Conservation (phyloP, 208 protist species). For the Phytomonas francai region DNA sequence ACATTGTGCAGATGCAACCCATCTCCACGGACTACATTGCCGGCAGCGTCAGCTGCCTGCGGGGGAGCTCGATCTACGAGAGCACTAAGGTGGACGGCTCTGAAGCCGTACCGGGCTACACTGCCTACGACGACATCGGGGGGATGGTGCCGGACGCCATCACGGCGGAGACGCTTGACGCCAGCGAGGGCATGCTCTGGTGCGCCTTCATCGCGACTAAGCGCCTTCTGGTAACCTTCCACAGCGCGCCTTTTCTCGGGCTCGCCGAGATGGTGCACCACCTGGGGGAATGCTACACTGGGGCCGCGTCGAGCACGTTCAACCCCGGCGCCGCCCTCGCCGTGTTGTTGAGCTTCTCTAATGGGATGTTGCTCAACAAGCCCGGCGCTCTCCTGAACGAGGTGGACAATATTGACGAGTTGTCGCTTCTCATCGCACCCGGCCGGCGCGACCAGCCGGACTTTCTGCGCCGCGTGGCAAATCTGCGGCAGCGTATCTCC, state of each 20-base stretch:
- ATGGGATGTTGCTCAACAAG: conserved; percentile 60
- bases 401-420: conserved; percentile 83
- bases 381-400: conserved; percentile 64
- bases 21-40: conserved; percentile 31
- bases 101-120: conserved; percentile 14
- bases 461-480: conserved; percentile 64
- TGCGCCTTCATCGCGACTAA: conserved; percentile 60
- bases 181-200: conserved; percentile 24
- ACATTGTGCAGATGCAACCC: conserved; percentile 57
- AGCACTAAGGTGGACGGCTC: not conserved
- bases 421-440: conserved; percentile 79
- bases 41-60: conserved; percentile 49
- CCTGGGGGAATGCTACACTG: conserved; percentile 20
- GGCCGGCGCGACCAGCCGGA: conserved; percentile 76
- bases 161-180: conserved; percentile 25
- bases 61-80: not conserved
- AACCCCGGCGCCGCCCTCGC: conserved; percentile 29
- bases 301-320: conserved; percentile 9
- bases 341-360: conserved; percentile 50
- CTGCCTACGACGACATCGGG: conserved; percentile 6
- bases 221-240: conserved; percentile 49
- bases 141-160: conserved; percentile 14
- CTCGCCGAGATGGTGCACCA: conserved; percentile 42
- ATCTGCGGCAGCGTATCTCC: conserved; percentile 72
- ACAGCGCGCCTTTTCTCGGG: conserved; percentile 43